Evolutionary conservation across 2,329 filamentous ascomycete genomes (phyloP), one percentile per base, ranked within the genome.

Genomic region (Dothiorella sarmentorum): DNA sequence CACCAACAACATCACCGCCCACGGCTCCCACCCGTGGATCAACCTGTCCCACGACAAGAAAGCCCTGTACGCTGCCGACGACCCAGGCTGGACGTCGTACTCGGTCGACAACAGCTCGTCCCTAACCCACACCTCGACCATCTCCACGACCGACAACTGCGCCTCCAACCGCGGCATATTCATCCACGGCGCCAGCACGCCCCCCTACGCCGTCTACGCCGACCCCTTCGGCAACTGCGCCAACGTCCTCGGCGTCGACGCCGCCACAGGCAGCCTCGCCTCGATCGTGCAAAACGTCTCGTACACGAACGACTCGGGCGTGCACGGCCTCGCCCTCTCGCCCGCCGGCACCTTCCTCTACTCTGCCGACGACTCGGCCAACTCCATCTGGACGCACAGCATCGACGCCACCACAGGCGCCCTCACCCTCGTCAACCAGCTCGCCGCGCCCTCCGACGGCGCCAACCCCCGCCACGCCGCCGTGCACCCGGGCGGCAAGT

Each of bases 341-440:
- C 56, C 63, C 6, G 60, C 65, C 43, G 63, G 64, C 40, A 55
- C 64, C 29, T 70, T 68, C 59, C 38, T 71, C 35, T 71, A 70
- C 60, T 68, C 66, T 0, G 69, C 69, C 7, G 69, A 71, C 47
- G 66, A 69, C 51, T 68, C 64, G 62, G 69, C 67, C 24, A 68
- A 70, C 58, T 64, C 67, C 3, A 65, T 72, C 9, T 71, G 69
- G 69, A 61, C 62, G 4, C 69, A 71, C 59, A 60, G 60, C 4
- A 60, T 65, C 38, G 65, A 70, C 45, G 62, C 18, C 24, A 56
- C 47, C 27, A 62, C 63, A 11, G 66, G 60, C 15, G 56, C 59
- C 26, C 58, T 64, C 4, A 60, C 59, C 27, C 60, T 65, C 51
- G 55, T 65, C 35, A 63, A 64, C 55, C 63, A 62, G 55, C 62